phyloP scores from a whole-genome alignment of 352 stramenopile species.

The Thalassiosira hispida region DNA sequence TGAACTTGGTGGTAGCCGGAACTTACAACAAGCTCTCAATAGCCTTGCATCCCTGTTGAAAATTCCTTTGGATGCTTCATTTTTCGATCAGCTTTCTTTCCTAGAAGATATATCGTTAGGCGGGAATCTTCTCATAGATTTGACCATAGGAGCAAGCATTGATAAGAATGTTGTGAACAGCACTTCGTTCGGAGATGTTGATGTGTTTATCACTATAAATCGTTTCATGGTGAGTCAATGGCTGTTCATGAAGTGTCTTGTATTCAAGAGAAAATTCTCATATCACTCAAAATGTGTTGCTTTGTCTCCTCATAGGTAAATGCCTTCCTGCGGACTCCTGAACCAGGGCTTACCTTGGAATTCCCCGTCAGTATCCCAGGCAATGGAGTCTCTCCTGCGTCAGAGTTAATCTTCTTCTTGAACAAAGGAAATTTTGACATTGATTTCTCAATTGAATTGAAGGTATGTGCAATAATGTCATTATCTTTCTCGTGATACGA shows the following conservation, averaged over 20 bases:
- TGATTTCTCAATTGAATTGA: constrained; percentile 8
- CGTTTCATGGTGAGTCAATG: too few species aligned
- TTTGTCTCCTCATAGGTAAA: too few species aligned
- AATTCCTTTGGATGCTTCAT: constrained; percentile 17
- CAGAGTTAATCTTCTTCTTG: constrained; percentile 8
- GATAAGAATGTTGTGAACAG: neutral
- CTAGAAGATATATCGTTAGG: constrained; percentile 19
- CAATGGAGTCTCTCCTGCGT: neutral
- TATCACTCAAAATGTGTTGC: too few species aligned
- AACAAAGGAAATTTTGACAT: constrained; percentile 16
- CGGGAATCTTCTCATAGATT: constrained; percentile 43
- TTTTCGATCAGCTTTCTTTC: constrained; percentile 30
- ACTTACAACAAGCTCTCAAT: constrained; percentile 16
- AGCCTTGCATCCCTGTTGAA: constrained; percentile 18
- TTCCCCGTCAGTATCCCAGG: constrained; percentile 30
- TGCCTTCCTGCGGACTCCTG: neutral
- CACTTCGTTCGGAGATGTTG: constrained; percentile 16
- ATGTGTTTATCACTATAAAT: constrained; percentile 30
- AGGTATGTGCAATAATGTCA: neutral
- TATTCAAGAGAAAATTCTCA: too few species aligned
- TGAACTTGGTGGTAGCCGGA: constrained; percentile 3
- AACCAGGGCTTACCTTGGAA: constrained; percentile 4
- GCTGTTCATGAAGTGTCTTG: too few species aligned
- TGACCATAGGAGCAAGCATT: constrained; percentile 42
- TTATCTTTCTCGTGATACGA: constrained; percentile 1